Base-by-base conservation (phyloP, 768 basidiomycete genomes). In the Pleurotus cornucopiae region DNA sequence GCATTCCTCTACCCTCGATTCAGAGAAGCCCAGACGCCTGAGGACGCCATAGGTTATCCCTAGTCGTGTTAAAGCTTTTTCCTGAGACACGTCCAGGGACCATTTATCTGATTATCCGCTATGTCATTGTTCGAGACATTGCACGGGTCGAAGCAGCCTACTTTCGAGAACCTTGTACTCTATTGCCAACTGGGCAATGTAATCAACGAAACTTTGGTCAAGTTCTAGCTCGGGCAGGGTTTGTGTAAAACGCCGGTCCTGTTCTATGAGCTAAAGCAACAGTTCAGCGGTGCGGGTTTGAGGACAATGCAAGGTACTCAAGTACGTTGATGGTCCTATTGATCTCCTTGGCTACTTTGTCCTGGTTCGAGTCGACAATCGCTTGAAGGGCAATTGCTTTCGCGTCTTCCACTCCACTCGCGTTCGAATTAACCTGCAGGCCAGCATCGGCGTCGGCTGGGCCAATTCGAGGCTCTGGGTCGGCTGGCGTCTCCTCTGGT, bases 281-380 rank as follows among this genome's bases (percentile, higher is more conserved):
- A 34, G 6, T 34, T 34, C 30, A 34, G 30, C 30, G 6, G 11
- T 11, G 30, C 30, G 4, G 7, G 3, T 34, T 11, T 11, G 2
- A 34, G 6, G 4, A 34, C 30, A 11, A 34, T 34, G 30, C 30
- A 34, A 34, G 30, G 30, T 34, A 11, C 30, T 34, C 6, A 34
- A 34, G 18, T 62, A 88, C 95, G 84, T 90, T 91, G 60, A 89
- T 58, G 7, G 81, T 72, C 62, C 67, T 79, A 4, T 75, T 69
- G 55, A 95, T 83, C 63, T 97, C 96, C 67, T 86, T 94, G 68
- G 96, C 91, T 4, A 82, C 89, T 66, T 85, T 94, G 16, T 95
- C 92, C 64, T 96, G 92, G 47, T 88, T 74, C 63, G 83, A 87
- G 60, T 96, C 93, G 1, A 96, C 82, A 46, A 93, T 64, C 46